phyloP scores from a whole-genome alignment of 1,284 basidiomycete genomes.

The Ganoderma multipileum region DNA sequence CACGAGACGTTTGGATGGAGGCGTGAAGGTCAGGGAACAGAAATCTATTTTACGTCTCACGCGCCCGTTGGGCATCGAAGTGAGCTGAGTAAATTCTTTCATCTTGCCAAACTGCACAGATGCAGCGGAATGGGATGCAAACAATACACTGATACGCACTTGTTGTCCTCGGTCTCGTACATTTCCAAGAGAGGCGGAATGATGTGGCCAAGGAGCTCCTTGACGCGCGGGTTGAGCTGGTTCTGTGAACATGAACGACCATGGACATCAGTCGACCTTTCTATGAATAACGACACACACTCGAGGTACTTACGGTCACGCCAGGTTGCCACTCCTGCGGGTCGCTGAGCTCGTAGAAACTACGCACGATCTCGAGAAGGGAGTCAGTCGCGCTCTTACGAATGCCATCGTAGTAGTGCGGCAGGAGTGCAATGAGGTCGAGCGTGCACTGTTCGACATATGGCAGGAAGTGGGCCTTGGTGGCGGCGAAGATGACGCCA shows the following conservation, averaged over 20 bases:
- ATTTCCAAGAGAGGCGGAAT: constrained; percentile 85
- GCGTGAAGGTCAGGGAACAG: constrained; percentile 41
- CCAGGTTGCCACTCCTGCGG: constrained; percentile 88
- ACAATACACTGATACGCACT: constrained; percentile 66
- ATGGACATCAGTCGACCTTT: neutral
- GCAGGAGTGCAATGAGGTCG: constrained; percentile 83
- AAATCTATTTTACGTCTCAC: constrained; percentile 59
- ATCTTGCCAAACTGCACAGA: constrained; percentile 49
- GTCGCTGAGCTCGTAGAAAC: constrained; percentile 90
- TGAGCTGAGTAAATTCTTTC: constrained; percentile 84
- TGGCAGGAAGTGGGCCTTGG: constrained; percentile 88
- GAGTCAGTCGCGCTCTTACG: constrained; percentile 93
- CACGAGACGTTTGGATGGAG: constrained; percentile 27
- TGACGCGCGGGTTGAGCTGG: constrained; percentile 80
- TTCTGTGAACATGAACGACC: constrained; percentile 14
- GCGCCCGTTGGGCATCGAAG: constrained; percentile 69
- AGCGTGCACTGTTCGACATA: constrained; percentile 84
- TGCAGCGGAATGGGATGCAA: neutral
- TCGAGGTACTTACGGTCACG: constrained; percentile 45
- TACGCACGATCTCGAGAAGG: constrained; percentile 89
- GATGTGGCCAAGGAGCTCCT: constrained; percentile 82
- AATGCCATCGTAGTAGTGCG: constrained; percentile 98
- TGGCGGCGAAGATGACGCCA: constrained; percentile 89
- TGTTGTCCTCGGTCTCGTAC: constrained; percentile 97
- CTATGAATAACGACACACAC: neutral